Percentiles rank a stretch among this genome's conserved stretches.
Evolutionary conservation across 257 asterid genomes (phyloP).

Genomic region (Rhazya stricta): DNA sequence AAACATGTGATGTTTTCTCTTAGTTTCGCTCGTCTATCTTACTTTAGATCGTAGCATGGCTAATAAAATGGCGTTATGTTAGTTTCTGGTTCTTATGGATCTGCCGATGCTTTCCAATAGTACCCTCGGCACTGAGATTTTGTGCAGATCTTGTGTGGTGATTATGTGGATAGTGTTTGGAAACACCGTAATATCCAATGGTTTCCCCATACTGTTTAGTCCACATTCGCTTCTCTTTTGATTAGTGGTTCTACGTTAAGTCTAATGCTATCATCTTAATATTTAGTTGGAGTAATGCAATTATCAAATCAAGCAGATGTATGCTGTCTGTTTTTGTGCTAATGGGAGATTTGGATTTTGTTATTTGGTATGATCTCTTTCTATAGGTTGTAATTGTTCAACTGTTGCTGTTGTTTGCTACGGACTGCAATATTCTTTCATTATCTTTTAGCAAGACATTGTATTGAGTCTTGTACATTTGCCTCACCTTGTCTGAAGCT

Average conservation of each 20-base stretch:
- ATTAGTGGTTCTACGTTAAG: neutral
- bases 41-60: neutral
- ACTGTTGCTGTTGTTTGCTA: neutral
- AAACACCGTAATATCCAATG: neutral
- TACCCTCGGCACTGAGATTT: neutral
- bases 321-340: neutral
- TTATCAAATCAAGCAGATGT: neutral
- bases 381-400: neutral
- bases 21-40: neutral
- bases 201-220: neutral
- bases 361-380: neutral
- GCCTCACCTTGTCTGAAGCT: too few species aligned
- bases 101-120: neutral
- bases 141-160: neutral
- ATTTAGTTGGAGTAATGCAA: neutral
- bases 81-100: neutral
- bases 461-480: neutral
- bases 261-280: neutral
- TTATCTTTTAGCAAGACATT: neutral
- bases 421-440: neutral
- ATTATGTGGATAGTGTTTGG: neutral
- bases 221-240: neutral
- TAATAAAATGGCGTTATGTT: neutral
- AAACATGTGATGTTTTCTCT: neutral
- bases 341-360: neutral